Evolutionary conservation across 2,329 filamentous ascomycete genomes (phyloP).

Genomic region (Botrytis aclada): DNA sequence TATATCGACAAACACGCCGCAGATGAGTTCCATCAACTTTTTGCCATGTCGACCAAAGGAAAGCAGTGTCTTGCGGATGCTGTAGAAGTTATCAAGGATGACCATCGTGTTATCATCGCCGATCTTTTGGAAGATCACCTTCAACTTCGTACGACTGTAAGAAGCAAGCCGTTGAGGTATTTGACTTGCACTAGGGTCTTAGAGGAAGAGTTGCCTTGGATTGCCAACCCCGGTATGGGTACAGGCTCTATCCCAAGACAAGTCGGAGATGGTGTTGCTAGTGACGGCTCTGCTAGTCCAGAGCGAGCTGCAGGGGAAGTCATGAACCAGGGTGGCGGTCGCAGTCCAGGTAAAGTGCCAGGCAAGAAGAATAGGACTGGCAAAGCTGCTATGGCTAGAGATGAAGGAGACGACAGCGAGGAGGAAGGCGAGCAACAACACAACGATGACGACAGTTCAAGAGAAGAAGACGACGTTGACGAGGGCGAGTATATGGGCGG

Average conservation of each 20-base stretch:
- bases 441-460: neutral
- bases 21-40: slow-evolving; percentile 15
- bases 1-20: slow-evolving; percentile 22
- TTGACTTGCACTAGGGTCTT: slow-evolving; percentile 43
- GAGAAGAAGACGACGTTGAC: neutral
- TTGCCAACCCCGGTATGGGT: neutral
- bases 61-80: slow-evolving; percentile 16
- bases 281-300: neutral
- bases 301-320: neutral
- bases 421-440: neutral
- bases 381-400: neutral
- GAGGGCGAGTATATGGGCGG: neutral
- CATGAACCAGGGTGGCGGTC: neutral
- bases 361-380: neutral
- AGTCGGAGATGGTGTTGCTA: neutral
- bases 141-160: neutral
- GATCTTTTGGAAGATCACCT: slow-evolving; percentile 13
- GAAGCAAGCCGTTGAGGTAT: slow-evolving; percentile 13
- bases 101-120: slow-evolving; percentile 4
- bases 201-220: slow-evolving; percentile 60
- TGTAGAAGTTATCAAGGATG: slow-evolving; percentile 15
- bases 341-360: neutral
- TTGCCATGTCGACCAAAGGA: slow-evolving; percentile 17
- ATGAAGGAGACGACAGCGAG: neutral
- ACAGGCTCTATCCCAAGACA: neutral